Evolutionary conservation across 73 alveolate genomes (phyloP).

Genomic region (Stentor roeselii): DNA sequence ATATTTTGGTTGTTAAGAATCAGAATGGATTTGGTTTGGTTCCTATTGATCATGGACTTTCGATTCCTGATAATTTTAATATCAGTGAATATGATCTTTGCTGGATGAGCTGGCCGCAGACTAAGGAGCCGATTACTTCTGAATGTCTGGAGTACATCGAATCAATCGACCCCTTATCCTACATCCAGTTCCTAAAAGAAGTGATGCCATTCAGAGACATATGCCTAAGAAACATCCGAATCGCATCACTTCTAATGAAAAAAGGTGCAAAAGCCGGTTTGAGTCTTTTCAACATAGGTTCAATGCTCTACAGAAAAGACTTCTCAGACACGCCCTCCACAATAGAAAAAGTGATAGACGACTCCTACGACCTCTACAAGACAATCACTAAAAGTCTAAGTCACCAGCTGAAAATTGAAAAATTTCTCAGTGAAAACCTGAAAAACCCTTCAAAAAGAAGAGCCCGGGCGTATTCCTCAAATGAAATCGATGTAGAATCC

Average conservation of each 20-base stretch:
- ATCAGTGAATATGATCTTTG: constrained; percentile 87
- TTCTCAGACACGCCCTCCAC: constrained; percentile 1
- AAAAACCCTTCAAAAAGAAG: background rate
- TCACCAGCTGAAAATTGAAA: background rate
- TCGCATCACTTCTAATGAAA: constrained; percentile 80
- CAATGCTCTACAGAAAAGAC: constrained; percentile 6
- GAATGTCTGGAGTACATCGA: constrained; percentile 73
- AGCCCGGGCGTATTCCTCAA: background rate
- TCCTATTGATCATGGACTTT: constrained; percentile 95
- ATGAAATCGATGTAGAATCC: background rate
- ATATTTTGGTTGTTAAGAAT: constrained; percentile 71
- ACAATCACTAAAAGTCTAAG: background rate
- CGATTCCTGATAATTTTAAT: constrained; percentile 90
- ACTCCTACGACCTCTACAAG: background rate
- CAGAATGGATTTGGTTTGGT: constrained; percentile 59
- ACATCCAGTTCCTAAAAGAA: constrained; percentile 69
- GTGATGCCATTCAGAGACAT: constrained; percentile 81
- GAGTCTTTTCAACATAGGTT: constrained; percentile 76
- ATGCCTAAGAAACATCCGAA: constrained; percentile 87
- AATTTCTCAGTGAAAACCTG: background rate
- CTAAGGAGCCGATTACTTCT: constrained; percentile 69
- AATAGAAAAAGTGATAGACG: constrained; percentile 7
- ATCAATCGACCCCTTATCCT: constrained; percentile 69
- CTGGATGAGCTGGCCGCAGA: constrained; percentile 95
- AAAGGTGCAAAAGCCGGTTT: constrained; percentile 78